A percentile compares a stretch with the other conserved stretches of the same genome.
These are phyloP conservation scores for Neurospora sp. DNA, from an alignment of 495 filamentous ascomycete genomes.

Conservation along the genomic window DNA sequence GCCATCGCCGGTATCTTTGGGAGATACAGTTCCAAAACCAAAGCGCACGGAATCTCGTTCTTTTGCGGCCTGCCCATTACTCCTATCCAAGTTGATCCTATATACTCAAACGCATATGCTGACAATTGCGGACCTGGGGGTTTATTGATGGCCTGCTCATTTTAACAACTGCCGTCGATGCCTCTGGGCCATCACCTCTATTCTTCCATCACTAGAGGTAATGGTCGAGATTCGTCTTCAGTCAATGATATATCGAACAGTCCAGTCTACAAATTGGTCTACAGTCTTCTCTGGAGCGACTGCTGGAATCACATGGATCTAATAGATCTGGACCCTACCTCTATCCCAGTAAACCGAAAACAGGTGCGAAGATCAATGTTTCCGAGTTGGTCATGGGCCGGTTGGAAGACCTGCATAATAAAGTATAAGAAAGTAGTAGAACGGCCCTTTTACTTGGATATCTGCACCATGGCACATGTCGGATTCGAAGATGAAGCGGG, in stretches of 20 bases:
- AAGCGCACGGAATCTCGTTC: not conserved
- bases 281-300: not conserved
- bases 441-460: not conserved
- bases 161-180: no score
- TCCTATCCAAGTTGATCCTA: not conserved
- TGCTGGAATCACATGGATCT: not conserved
- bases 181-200: no score
- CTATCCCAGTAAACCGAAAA: not conserved
- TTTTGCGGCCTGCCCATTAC: not conserved
- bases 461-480: not conserved
- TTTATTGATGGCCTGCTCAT: no score
- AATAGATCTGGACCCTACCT: no score
- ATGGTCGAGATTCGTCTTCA: not conserved
- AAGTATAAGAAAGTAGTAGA: not conserved
- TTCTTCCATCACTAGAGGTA: no score
- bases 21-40: not conserved
- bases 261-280: not conserved
- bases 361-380: not conserved
- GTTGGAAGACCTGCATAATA: not conserved
- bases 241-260: not conserved
- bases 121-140: no score
- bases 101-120: no score
- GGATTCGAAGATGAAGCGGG: not conserved
- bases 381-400: conserved; percentile 3
- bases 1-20: not conserved